Evolutionary conservation across 2,329 filamentous ascomycete species (phyloP), one percentile per base, ranked within the genome.

Genomic region (Ceratocystis cacaofunesta): DNA sequence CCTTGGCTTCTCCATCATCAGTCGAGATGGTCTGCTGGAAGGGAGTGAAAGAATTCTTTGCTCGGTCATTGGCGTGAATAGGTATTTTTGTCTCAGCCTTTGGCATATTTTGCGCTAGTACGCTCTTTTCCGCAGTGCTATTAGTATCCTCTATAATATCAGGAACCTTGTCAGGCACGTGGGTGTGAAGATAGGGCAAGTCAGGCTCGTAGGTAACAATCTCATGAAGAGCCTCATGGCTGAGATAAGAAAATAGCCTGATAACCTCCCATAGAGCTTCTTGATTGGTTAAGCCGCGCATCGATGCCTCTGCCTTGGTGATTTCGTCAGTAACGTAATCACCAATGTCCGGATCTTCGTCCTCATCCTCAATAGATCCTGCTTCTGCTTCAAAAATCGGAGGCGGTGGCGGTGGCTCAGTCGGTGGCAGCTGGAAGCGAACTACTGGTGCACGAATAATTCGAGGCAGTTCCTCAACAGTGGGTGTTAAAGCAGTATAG

Each of bases 291-390:
- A 83, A 71, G 62, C 77, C 78, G 66, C 76, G 76, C 36, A 85
- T 70, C 64, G 81, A 77, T 0, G 73, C 73, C 67, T 83, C 78
- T 1, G 78, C 76, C 70, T 83, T 80, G 52, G 75, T 72, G 46
- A 84, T 82, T 69, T 83, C 75, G 64, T 75, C 75, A 63, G 79
- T 76, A 64, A 85, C 82, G 67, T 81, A 81, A 63, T 82, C 80
- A 19, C 78, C 81, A 74, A 84, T 80, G 57, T 82, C 79, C 61
- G 84, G 82, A 66, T 85, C 82, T 55, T 84, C 68, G 62, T 78
- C 69, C 12, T 78, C 79, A 60, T 78, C 77, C 3, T 65, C 66
- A 12, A 67, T 65, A 25, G 66, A 67, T 10, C 63, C 60, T 44
- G 66, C 63, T 41, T 65, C 66, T 25, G 63, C 17, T 25, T 60